Evolutionary conservation across 495 filamentous ascomycete genomes (phyloP).

Genomic region (Penicillium longicatenatum): DNA sequence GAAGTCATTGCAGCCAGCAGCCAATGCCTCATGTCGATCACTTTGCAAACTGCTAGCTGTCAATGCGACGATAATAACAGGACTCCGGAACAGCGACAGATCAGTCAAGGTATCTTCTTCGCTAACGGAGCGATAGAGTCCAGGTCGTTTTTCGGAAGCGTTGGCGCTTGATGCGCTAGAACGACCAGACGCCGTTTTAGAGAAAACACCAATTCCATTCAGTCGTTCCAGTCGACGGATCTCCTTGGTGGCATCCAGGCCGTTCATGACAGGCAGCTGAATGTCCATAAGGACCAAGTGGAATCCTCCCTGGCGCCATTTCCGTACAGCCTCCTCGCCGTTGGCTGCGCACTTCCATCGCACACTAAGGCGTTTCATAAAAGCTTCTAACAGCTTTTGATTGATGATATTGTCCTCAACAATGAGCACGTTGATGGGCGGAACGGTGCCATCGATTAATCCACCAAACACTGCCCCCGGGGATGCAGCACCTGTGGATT

Average conservation of each 20-base stretch:
- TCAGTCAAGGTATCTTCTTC: slow-evolving; percentile 66
- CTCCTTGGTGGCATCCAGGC: slow-evolving; percentile 94
- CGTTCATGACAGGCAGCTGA: slow-evolving; percentile 95
- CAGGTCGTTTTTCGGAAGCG: slow-evolving; percentile 27
- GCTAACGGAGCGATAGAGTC: slow-evolving; percentile 35
- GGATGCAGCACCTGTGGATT: slow-evolving; percentile 51
- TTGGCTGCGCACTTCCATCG: slow-evolving; percentile 98
- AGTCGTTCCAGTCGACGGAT: slow-evolving; percentile 86
- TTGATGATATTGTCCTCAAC: slow-evolving; percentile 99
- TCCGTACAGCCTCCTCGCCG: slow-evolving; percentile 86
- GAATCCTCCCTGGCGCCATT: slow-evolving; percentile 94
- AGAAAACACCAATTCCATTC: slow-evolving; percentile 88
- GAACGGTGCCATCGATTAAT: slow-evolving; percentile 81
- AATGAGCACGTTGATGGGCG: slow-evolving; percentile 95
- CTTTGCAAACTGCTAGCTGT: slow-evolving; percentile 92
- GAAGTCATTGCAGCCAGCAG: slow-evolving; percentile 97
- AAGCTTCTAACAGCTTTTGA: slow-evolving; percentile 85
- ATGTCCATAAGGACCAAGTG: slow-evolving; percentile 99
- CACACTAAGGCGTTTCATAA: slow-evolving; percentile 95
- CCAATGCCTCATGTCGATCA: slow-evolving; percentile 91
- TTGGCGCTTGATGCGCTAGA: slow-evolving; percentile 38
- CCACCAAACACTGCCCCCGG: slow-evolving; percentile 51
- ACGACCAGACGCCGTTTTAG: slow-evolving; percentile 50
- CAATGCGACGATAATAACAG: slow-evolving; percentile 96
- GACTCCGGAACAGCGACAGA: slow-evolving; percentile 82